Percentiles rank a stretch among this genome's conserved stretches.
Evolutionary conservation across 768 basidiomycete species (phyloP).

Genomic region (Leucocoprinus birnbaumii): DNA sequence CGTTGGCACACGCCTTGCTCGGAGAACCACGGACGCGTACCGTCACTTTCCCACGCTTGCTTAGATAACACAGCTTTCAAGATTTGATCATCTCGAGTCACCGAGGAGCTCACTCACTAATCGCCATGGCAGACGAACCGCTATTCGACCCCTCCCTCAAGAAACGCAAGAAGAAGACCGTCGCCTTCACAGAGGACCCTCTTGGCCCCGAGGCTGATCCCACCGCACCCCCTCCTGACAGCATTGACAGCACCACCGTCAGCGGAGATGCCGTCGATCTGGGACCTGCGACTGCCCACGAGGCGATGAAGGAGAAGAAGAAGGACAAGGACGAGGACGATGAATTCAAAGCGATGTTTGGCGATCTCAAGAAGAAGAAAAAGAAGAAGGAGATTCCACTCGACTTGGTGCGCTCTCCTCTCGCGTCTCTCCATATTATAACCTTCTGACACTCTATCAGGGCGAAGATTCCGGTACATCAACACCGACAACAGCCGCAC

Average conservation of each 20-base stretch:
- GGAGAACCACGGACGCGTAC: conserved; percentile 25
- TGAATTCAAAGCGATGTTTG: conserved; percentile 82
- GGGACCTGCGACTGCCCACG: conserved; percentile 72
- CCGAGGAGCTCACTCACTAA: background rate
- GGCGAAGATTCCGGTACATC: conserved; percentile 67
- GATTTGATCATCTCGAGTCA: conserved; percentile 9
- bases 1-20: conserved; percentile 35
- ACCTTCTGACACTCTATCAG: no score
- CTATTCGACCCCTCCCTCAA: conserved; percentile 83
- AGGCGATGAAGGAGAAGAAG: conserved; percentile 58
- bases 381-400: conserved; percentile 90
- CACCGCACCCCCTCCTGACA: conserved; percentile 71
- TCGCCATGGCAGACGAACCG: conserved; percentile 37
- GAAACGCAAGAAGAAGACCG: conserved; percentile 85
- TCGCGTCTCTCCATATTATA: conserved; percentile 18
- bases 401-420: conserved; percentile 56
- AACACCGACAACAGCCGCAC: conserved; percentile 44
- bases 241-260: conserved; percentile 67
- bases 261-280: conserved; percentile 76
- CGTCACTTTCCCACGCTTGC: conserved; percentile 7
- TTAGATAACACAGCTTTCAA: background rate
- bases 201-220: conserved; percentile 81
- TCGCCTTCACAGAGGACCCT: conserved; percentile 83
- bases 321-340: conserved; percentile 62
- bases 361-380: conserved; percentile 89